Evolutionary conservation across 495 filamentous ascomycete genomes (phyloP).

Genomic region (Penicillium angulare): DNA sequence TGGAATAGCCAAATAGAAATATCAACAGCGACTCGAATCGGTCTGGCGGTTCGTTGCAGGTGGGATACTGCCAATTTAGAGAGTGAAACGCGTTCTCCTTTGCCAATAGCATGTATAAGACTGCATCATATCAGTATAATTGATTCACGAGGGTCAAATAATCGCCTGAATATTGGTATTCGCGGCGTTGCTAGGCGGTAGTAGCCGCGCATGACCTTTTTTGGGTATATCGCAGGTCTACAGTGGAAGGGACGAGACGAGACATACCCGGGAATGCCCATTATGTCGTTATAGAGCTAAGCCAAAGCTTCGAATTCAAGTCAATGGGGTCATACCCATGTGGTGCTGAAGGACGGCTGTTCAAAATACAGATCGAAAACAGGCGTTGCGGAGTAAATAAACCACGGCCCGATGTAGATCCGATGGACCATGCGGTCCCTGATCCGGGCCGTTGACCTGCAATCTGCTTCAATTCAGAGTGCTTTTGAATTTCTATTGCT

Average conservation of each 20-base stretch:
- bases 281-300: conserved; percentile 8
- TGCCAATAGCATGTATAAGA: conserved; percentile 84
- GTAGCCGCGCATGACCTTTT: too few relatives aligned
- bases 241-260: background rate
- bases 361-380: conserved; percentile 4
- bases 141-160: background rate
- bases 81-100: conserved; percentile 75
- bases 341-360: background rate
- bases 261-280: conserved; percentile 51
- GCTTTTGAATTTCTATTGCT: background rate
- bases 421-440: conserved; percentile 20
- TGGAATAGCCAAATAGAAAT: conserved; percentile 98
- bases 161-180: background rate
- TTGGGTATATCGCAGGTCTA: conserved; percentile 15
- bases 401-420: conserved; percentile 47
- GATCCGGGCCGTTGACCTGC: too few relatives aligned
- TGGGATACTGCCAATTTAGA: conserved; percentile 78
- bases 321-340: conserved; percentile 14
- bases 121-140: conserved; percentile 39
- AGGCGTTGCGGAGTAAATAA: conserved; percentile 34
- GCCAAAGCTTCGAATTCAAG: too few relatives aligned
- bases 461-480: conserved; percentile 5
- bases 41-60: conserved; percentile 65
- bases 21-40: conserved; percentile 88
- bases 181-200: conserved; percentile 1